Conservation (phyloP, 441 rosid genomes). For the Aleurites moluccanus region DNA sequence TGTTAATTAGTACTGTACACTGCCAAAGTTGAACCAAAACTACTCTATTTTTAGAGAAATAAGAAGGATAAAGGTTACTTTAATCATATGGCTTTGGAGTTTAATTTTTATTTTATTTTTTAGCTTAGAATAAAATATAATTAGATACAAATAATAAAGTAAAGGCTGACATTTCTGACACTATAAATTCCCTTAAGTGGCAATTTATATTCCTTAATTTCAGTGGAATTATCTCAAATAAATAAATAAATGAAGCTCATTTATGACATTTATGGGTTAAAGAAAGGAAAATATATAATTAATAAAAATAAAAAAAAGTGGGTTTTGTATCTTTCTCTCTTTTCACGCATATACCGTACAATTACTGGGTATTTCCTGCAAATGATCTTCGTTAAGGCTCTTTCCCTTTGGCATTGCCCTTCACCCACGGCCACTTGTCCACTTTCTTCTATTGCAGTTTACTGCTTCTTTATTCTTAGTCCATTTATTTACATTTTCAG, state of each 20-base stretch:
- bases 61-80: slow-evolving; percentile 21
- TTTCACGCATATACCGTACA: slow-evolving; percentile 27
- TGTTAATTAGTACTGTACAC: slow-evolving; percentile 13
- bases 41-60: slow-evolving; percentile 1
- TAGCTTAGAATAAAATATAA: slow-evolving; percentile 20
- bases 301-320: slow-evolving; percentile 4
- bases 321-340: slow-evolving; percentile 28
- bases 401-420: slow-evolving; percentile 17
- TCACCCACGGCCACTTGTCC: slow-evolving; percentile 28
- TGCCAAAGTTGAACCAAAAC: slow-evolving; percentile 18
- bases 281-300: neutral
- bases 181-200: slow-evolving; percentile 27
- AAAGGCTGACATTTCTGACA: slow-evolving; percentile 30
- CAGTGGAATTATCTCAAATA: slow-evolving; percentile 7
- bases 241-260: neutral
- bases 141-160: slow-evolving; percentile 22
- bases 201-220: slow-evolving; percentile 2
- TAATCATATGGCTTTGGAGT: slow-evolving; percentile 30
- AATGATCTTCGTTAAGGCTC: neutral
- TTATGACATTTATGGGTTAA: neutral
- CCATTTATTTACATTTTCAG: neutral
- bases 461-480: neutral
- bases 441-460: neutral
- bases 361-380: slow-evolving; percentile 9
- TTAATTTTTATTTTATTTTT: slow-evolving; percentile 11